A percentile compares a stretch with the other conserved stretches of the same genome.
These are phyloP conservation scores for Alternaria sp. DNA, from an alignment of 2,329 filamentous ascomycete genomes.

Conservation along the genomic window DNA sequence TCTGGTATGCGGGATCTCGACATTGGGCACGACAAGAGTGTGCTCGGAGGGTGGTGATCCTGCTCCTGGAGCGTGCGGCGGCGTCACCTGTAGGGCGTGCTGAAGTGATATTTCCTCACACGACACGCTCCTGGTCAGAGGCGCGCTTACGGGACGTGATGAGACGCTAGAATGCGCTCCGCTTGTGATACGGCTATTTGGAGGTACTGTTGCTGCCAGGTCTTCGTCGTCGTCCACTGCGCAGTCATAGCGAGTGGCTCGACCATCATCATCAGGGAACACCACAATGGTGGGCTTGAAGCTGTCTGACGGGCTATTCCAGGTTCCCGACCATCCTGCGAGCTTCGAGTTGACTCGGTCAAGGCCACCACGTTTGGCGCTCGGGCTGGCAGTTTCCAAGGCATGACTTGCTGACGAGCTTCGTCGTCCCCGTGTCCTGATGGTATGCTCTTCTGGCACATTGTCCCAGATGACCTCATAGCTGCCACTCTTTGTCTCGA, in stretches of 20 bases:
- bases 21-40: slow-evolving; percentile 12
- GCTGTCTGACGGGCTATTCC: slow-evolving; percentile 14
- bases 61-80: background rate
- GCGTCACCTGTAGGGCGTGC: background rate
- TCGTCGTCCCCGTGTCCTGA: slow-evolving; percentile 10
- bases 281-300: slow-evolving; percentile 38
- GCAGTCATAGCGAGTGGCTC: slow-evolving; percentile 11
- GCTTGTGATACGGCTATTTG: slow-evolving; percentile 40
- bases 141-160: slow-evolving; percentile 30
- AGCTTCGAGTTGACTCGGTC: slow-evolving; percentile 42
- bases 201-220: slow-evolving; percentile 26
- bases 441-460: slow-evolving; percentile 18
- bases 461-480: slow-evolving; percentile 45
- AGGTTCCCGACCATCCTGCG: slow-evolving; percentile 35
- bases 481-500: slow-evolving; percentile 33
- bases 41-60: background rate
- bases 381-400: slow-evolving; percentile 17
- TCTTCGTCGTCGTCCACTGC: slow-evolving; percentile 31
- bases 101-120: slow-evolving; percentile 8
- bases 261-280: slow-evolving; percentile 34
- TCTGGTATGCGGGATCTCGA: slow-evolving; percentile 5
- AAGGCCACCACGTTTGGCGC: slow-evolving; percentile 27
- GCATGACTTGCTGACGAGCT: slow-evolving; percentile 29
- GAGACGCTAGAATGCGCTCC: slow-evolving; percentile 20
- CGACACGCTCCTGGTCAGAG: slow-evolving; percentile 17